These are phyloP conservation scores for Lactarius quietus DNA, from an alignment of 768 basidiomycete species.

Conservation along the genomic window DNA sequence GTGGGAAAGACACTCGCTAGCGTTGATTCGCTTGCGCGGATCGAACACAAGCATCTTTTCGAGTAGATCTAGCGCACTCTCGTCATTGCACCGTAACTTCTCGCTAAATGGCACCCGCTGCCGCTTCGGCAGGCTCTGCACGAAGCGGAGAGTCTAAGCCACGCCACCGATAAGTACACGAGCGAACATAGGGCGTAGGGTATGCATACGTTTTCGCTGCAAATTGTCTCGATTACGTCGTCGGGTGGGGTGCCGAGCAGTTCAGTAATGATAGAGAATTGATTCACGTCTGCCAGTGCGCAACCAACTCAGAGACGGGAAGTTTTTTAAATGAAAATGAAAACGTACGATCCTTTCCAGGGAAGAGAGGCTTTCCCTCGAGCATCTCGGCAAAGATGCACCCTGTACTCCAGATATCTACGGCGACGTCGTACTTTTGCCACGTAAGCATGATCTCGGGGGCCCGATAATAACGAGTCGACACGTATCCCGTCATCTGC, in stretches of 20 bases:
- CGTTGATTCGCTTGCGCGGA: constrained; percentile 94
- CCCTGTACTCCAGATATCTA: constrained; percentile 99
- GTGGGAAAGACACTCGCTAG: constrained; percentile 83
- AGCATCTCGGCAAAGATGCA: constrained; percentile 99
- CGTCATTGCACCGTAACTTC: constrained; percentile 86
- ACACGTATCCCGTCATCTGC: constrained; percentile 99
- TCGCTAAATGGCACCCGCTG: constrained; percentile 93
- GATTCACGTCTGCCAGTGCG: constrained; percentile 96
- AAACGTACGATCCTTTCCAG: constrained; percentile 97
- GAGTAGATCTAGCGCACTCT: constrained; percentile 88
- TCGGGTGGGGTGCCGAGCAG: constrained; percentile 97
- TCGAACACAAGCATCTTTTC: constrained; percentile 99
- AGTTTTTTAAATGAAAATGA: constrained; percentile 7
- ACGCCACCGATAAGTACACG: constrained; percentile 5
- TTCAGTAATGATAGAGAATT: constrained; percentile 99
- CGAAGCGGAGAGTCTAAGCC: constrained; percentile 89
- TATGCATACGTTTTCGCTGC: constrained; percentile 85
- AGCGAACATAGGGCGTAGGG: constrained; percentile 5
- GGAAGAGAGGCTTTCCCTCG: constrained; percentile 97
- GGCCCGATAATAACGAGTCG: constrained; percentile 97
- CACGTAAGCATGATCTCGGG: constrained; percentile 99
- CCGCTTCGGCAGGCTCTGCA: constrained; percentile 96
- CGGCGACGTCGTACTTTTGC: constrained; percentile 99
- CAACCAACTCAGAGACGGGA: constrained; percentile 6
- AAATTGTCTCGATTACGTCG: constrained; percentile 99